Evolutionary conservation across 352 stramenopile species (phyloP).

Genomic region (Phytophthora litchii): DNA sequence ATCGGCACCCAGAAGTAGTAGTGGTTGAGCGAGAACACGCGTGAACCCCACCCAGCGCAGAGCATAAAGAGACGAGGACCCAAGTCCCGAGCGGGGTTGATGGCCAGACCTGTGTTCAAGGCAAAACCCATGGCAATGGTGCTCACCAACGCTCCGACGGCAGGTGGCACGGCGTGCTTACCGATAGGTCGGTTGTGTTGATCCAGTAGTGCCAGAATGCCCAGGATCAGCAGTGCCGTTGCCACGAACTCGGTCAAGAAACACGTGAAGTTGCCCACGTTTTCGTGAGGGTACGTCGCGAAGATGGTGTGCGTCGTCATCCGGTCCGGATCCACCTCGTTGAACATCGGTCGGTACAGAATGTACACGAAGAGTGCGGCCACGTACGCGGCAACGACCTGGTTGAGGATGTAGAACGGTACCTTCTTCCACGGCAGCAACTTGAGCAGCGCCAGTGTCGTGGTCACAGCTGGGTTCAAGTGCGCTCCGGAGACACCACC

Average conservation of each 20-base stretch:
- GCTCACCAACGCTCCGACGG: slow-evolving; percentile 1
- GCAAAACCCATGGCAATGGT: neutral
- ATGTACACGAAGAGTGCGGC: slow-evolving; percentile 34
- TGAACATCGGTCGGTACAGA: slow-evolving; percentile 45
- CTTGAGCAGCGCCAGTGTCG: neutral
- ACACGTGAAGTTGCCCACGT: slow-evolving; percentile 33
- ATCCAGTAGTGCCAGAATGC: slow-evolving; percentile 15
- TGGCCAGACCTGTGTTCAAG: slow-evolving; percentile 6
- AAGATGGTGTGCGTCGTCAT: slow-evolving; percentile 20
- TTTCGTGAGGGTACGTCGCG: slow-evolving; percentile 28
- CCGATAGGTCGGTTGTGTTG: slow-evolving; percentile 3
- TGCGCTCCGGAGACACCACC: slow-evolving; percentile 1
- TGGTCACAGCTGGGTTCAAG: slow-evolving; percentile 1
- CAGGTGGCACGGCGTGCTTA: neutral
- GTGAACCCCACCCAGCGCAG: too few species aligned
- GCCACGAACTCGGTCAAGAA: slow-evolving; percentile 46
- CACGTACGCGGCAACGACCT: slow-evolving; percentile 39
- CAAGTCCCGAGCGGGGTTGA: neutral
- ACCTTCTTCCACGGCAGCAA: slow-evolving; percentile 42
- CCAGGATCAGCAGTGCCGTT: slow-evolving; percentile 35
- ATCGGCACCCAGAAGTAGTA: too few species aligned
- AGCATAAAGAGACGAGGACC: too few species aligned
- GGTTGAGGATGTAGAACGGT: slow-evolving; percentile 37
- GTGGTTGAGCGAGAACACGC: too few species aligned
- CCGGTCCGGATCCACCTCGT: slow-evolving; percentile 40